Evolutionary conservation across 2,329 filamentous ascomycete genomes (phyloP), one percentile per base, ranked within the genome.

Genomic region (Neofusicoccum umdonicola): DNA sequence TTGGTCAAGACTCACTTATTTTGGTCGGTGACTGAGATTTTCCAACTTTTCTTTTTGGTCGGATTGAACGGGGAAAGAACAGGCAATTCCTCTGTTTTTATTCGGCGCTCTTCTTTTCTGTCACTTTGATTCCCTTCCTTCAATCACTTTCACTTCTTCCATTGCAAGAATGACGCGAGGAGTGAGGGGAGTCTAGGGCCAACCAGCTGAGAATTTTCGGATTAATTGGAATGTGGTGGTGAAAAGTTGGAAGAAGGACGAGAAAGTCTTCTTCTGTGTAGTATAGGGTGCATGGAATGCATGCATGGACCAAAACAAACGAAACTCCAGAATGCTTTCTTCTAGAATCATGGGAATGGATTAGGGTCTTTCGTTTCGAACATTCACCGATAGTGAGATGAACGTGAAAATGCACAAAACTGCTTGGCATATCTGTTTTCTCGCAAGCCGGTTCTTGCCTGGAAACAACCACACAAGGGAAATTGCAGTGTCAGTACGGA

Each of bases 11-110:
- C 41, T 47, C n/a, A 47, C 31, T 9, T 60, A 47, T 35, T 42
- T 44, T 60, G 56, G 31, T 60, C 56, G 42, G 22, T 47, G 56
- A 44, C 56, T 45, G 5, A 60, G 4, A 47, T 37, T 19, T 45
- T 15, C 37, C 22, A 39, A 56, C 11, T 17, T 47, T 22, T 22
- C 13, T 13, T 44, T 37, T 60, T 60, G 56, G 56, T 60, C 56
- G 56, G 56, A 60, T 60, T 47, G 56, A 60, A 60, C 56, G 42
- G 41, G 56, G 42, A 60, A 39, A 47, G 56, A 47, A 35, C 12
- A 39, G n/a, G 56, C 37, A 60, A 37, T 44, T 62, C 39, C 47
- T 62, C 45, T 44, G 37, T 52, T 52, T 42, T 51, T 19, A 17
- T 62, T 52, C 45, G 37, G 34, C 47, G 48, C 47, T 52, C 15